Base-by-base conservation (phyloP, 371 early-diverging fungal species). In the Syncephalis fuscata region DNA sequence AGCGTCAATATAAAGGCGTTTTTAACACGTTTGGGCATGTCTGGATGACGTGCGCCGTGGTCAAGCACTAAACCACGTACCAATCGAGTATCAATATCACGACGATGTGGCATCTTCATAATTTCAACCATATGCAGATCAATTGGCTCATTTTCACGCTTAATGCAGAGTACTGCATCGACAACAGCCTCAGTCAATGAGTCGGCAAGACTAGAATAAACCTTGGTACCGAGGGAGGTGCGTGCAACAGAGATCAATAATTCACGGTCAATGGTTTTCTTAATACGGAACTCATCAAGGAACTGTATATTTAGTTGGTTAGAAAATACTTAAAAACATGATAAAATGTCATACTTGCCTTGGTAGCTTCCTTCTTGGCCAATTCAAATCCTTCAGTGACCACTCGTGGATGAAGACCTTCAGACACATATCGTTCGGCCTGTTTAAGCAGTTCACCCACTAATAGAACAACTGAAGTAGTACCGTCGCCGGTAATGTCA, bases 61-160 rank as follows among this genome's bases (percentile, higher is more conserved):
- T 99, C 99, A 64, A 99, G 68, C 21, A 99, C 99, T 39, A 99
- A 75, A 44, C 99, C 99, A 55, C 90, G 82, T 39, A 99, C 82
- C 27, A 98, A 73, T 23, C 82, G 69, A 24, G 96, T 88, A 59
- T 99, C 99, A 24, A 80, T 85, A 25, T 92, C 93, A 41, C 84
- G 83, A 59, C 90, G 90, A 71, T 96, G 97, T 72, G 82, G 81
- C 99, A 99, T 99, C 73, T 97, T 98, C 89, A 99, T 95, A 52
- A 98, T 87, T 67, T 99, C 99, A 3, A 99, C 91, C 99, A 99
- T 99, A 60, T 98, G 95, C 53, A 98, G 70, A 66, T 99, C 99
- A 53, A 96, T 91, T 15, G 92, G 91, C 36, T 76, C 78, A 16
- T 73, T 76, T 51, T 76, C 71, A 44, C 69, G 74, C 43, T 73